Evolutionary conservation across 2,329 filamentous ascomycete species (phyloP), one percentile per base, ranked within the genome.

Genomic region (Aspergillus bombycis): DNA sequence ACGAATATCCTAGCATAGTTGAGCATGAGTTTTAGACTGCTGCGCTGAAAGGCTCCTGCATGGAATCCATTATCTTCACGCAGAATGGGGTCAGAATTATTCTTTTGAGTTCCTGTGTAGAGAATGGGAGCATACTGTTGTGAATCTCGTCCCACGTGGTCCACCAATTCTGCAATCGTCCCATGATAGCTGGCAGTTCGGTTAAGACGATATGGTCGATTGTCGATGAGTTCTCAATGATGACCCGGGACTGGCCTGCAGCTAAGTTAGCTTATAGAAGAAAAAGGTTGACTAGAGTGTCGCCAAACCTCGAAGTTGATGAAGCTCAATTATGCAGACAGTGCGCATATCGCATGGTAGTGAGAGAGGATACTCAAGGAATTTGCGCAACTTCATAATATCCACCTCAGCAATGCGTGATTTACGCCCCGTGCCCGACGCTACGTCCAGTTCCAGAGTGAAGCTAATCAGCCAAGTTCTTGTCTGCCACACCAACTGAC

Each of bases 401-500:
- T 77, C 73, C 1, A 77, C 73, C 53, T 77, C 75, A 4, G 65
- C 72, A 26, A 77, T 72, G 1, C 75, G 74, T 0, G 75, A 77
- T 55, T 77, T 77, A 34, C 75, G 71, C 6, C 74, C 75, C 0
- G 75, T 77, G 1, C 75, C 75, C 6, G 74, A 75, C 4, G 75
- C 75, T 1, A 77, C 74, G 36, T 77, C 75, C 43, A 77, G 26
- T 57, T 77, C 75, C 50, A 75, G 63, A 0, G 72, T 77, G 54
- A 75, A 77, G 32, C 69, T 77, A 43, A 77, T 76, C 9, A 77
- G 62, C 75, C 75, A 77, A 2, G 75, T 77, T 21, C 75, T 65
- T 14, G 74, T 75, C 62, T 77, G 68, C 75, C 75, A 77, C 1
- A 77, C 75, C 16, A 77, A 58, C 57, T 75, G 70, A 10, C 75